phyloP scores from a whole-genome alignment of 2,329 filamentous ascomycete genomes.

The Apiospora hydei region DNA sequence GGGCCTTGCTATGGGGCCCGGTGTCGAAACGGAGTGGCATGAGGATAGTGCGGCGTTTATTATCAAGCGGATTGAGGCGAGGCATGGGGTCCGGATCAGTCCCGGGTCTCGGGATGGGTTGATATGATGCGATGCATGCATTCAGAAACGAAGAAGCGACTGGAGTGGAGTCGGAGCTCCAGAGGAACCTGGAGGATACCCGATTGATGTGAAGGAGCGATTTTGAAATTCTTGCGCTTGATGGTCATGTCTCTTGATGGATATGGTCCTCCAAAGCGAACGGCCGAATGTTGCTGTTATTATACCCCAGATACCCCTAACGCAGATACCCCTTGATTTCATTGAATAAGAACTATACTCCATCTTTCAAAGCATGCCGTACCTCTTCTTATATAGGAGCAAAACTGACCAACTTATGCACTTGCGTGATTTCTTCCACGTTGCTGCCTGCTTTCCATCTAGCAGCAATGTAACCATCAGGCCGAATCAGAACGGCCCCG shows the following conservation, averaged over 20 bases:
- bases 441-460: neutral
- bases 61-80: conserved; percentile 9
- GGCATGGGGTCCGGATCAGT: neutral
- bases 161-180: neutral
- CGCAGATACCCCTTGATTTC: neutral
- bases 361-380: no score
- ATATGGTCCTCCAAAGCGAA: neutral
- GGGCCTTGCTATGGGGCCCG: neutral
- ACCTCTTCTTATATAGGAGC: no score
- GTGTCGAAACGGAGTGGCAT: conserved; percentile 7
- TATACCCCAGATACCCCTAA: no score
- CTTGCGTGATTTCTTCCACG: neutral
- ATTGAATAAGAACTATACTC: neutral
- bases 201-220: neutral
- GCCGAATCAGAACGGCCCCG: neutral
- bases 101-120: conserved; percentile 16
- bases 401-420: neutral
- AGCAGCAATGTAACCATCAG: neutral
- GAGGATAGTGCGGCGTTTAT: conserved; percentile 16
- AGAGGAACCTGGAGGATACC: neutral
- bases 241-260: neutral
- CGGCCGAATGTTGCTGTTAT: no score
- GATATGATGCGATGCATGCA: neutral
- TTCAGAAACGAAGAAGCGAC: no score
- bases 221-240: neutral